A percentile compares a stretch with the other conserved stretches of the same genome.
phyloP scores from a whole-genome alignment of 257 asterid genomes.

The Ocimum tenuiflorum region DNA sequence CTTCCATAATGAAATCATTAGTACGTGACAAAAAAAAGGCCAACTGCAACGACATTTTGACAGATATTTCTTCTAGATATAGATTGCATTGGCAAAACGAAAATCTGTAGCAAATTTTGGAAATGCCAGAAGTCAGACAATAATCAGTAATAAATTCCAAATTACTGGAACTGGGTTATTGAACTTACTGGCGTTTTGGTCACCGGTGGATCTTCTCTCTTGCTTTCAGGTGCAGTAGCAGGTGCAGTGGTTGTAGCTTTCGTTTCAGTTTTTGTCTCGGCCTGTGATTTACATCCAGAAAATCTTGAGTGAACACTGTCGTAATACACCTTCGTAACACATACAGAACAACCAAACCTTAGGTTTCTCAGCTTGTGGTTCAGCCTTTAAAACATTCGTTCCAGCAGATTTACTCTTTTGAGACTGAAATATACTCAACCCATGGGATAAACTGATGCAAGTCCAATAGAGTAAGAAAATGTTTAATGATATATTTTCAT shows the following conservation, averaged over 20 bases:
- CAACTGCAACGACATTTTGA: neutral
- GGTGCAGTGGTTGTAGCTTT: constrained; percentile 42
- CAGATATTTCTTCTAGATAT: neutral
- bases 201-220: constrained; percentile 41
- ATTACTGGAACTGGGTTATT: constrained; percentile 12
- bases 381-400: constrained; percentile 42
- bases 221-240: constrained; percentile 33
- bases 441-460: constrained; percentile 63
- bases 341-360: constrained; percentile 37
- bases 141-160: neutral
- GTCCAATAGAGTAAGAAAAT: constrained; percentile 16
- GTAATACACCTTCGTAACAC: neutral
- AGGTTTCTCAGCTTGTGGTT: constrained; percentile 42
- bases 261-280: neutral
- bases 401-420: constrained; percentile 46
- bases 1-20: neutral
- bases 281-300: constrained; percentile 21
- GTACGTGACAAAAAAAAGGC: neutral
- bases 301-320: neutral
- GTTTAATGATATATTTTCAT: neutral
- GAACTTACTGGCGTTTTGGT: constrained; percentile 55
- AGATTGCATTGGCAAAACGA: neutral
- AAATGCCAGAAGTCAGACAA: neutral
- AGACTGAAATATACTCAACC: constrained; percentile 55
- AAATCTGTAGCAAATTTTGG: neutral